phyloP scores from a whole-genome alignment of 768 basidiomycete genomes.

The Mycena metata region DNA sequence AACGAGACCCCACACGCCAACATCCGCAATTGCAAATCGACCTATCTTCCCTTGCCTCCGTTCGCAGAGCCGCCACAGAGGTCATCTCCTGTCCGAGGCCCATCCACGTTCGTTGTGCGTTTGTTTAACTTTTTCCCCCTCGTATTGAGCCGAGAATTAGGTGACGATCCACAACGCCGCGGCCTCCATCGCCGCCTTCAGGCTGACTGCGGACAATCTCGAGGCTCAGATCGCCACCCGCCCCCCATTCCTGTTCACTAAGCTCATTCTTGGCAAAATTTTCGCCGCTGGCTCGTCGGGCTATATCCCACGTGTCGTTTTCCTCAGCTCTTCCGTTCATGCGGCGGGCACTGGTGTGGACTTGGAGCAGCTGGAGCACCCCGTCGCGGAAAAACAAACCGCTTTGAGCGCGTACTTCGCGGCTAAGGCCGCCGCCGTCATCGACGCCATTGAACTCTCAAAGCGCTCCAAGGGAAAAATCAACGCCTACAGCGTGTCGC shows the following conservation, averaged over 20 bases:
- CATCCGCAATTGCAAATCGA: no score
- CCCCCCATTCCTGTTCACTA: conserved; percentile 27
- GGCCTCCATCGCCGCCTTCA: not conserved
- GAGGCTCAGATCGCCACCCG: conserved; percentile 1
- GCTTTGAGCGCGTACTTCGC: not conserved
- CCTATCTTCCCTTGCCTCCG: no score
- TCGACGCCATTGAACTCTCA: conserved; percentile 6
- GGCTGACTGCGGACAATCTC: conserved; percentile 12
- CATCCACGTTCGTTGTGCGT: no score
- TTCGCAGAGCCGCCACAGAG: no score
- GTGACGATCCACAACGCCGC: conserved; percentile 30
- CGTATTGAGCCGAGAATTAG: no score
- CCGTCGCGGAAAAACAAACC: not conserved
- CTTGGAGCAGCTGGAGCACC: not conserved
- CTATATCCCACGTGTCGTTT: conserved; percentile 16
- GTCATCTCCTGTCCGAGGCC: no score
- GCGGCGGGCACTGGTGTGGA: conserved; percentile 12
- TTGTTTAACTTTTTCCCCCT: no score
- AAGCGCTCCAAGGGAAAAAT: conserved; percentile 18
- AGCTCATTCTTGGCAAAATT: conserved; percentile 13
- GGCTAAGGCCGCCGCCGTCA: conserved; percentile 7
- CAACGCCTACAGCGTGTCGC: conserved; percentile 17
- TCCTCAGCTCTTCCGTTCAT: no score
- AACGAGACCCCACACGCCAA: no score
- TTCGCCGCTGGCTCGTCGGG: no score